A percentile compares a stretch with the other conserved stretches of the same genome.
Conservation (phyloP, 768 basidiomycete species). For the Gloeophyllum trabeum region DNA sequence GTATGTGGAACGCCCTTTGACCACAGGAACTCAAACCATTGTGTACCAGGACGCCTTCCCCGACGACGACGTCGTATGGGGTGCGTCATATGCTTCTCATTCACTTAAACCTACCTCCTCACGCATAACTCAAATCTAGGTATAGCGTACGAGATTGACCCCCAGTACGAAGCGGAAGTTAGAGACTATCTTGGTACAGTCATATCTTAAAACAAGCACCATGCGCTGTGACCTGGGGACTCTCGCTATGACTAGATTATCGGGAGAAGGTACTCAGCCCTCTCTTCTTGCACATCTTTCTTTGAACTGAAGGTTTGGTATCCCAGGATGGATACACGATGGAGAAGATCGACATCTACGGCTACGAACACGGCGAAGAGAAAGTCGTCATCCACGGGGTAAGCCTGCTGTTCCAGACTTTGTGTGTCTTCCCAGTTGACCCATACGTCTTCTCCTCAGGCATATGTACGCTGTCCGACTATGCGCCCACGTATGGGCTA, state of each 20-base stretch:
- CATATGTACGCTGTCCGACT: slow-evolving; percentile 29
- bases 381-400: slow-evolving; percentile 46
- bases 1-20: slow-evolving; percentile 26
- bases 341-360: slow-evolving; percentile 67
- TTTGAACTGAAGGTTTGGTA: neutral
- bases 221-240: neutral
- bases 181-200: slow-evolving; percentile 72
- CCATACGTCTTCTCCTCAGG: slow-evolving; percentile 21
- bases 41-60: slow-evolving; percentile 49
- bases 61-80: slow-evolving; percentile 80
- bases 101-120: neutral
- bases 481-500: no score
- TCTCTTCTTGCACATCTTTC: neutral
- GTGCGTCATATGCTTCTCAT: slow-evolving; percentile 21
- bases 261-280: slow-evolving; percentile 78
- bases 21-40: slow-evolving; percentile 11
- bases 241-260: slow-evolving; percentile 34
- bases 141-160: slow-evolving; percentile 82
- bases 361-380: slow-evolving; percentile 40
- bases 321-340: slow-evolving; percentile 82
- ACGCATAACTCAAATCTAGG: slow-evolving; percentile 29
- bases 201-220: neutral
- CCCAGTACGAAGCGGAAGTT: slow-evolving; percentile 61
- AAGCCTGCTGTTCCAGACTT: slow-evolving; percentile 14
- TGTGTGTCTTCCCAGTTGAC: slow-evolving; percentile 4